A percentile compares a stretch with the other conserved stretches of the same genome.
phyloP scores from a whole-genome alignment of 257 asterid genomes.

The Solanum neorickii region DNA sequence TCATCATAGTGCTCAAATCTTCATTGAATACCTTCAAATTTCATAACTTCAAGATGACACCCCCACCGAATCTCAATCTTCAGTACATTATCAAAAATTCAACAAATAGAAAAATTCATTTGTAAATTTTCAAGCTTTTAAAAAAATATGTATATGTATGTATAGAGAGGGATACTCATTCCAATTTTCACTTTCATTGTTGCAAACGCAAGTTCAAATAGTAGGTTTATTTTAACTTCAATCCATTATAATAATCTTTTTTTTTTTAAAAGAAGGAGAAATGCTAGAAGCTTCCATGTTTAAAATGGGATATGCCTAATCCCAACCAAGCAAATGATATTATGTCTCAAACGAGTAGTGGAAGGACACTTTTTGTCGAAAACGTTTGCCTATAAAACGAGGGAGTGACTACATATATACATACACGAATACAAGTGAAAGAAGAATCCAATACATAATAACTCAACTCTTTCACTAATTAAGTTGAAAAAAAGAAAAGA shows the following conservation, averaged over 20 bases:
- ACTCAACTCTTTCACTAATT: neutral
- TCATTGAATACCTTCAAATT: too few relatives aligned
- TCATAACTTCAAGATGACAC: too few relatives aligned
- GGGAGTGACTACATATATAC: neutral
- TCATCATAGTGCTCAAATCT: too few relatives aligned
- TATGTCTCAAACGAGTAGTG: neutral
- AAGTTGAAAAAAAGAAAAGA: neutral
- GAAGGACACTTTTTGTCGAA: neutral
- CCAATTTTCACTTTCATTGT: too few relatives aligned
- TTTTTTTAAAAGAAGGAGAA: too few relatives aligned
- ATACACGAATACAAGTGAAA: neutral
- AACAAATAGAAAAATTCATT: too few relatives aligned
- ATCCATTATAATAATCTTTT: neutral
- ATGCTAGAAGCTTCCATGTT: neutral
- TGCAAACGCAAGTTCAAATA: neutral
- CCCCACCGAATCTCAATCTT: too few relatives aligned
- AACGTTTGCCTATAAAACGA: neutral
- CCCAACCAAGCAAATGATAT: neutral
- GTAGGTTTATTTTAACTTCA: neutral
- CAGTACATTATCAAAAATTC: too few relatives aligned
- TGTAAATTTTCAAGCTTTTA: too few relatives aligned
- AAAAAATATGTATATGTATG: too few relatives aligned
- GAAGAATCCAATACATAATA: neutral
- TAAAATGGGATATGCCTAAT: neutral
- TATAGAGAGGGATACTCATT: too few relatives aligned